A percentile compares a stretch with the other conserved stretches of the same genome.
These are phyloP conservation scores for Cystobasidium ongulense DNA, from an alignment of 768 basidiomycete genomes.

Conservation along the genomic window DNA sequence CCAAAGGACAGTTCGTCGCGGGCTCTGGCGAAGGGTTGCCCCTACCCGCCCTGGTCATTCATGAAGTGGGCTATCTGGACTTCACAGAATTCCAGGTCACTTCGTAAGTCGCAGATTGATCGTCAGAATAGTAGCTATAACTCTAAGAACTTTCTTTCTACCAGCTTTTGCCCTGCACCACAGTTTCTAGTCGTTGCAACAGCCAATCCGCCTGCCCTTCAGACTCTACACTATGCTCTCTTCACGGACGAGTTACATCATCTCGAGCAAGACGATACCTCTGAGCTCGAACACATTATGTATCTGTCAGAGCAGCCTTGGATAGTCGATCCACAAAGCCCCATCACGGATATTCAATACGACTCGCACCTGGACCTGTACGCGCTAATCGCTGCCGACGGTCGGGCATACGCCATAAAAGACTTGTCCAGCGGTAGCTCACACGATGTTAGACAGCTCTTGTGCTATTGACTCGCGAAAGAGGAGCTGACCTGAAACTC, in stretches of 20 bases:
- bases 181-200: constrained; percentile 22
- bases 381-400: constrained; percentile 36
- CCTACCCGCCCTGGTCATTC: constrained; percentile 19
- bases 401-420: constrained; percentile 39
- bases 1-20: constrained; percentile 23
- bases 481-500: background rate
- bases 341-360: constrained; percentile 26
- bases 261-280: background rate
- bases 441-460: background rate
- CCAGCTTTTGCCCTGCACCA: background rate
- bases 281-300: constrained; percentile 9
- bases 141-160: background rate
- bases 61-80: constrained; percentile 20
- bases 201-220: constrained; percentile 27
- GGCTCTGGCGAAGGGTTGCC: constrained; percentile 27
- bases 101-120: background rate
- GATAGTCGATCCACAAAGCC: constrained; percentile 20
- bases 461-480: background rate
- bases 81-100: constrained; percentile 16
- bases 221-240: background rate
- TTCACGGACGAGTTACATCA: constrained; percentile 5
- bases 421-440: background rate
- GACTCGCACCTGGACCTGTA: background rate
- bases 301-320: constrained; percentile 14
- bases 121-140: background rate